These are phyloP conservation scores for Tilletia setariae DNA, from an alignment of 1,284 basidiomycete genomes.

Conservation along the genomic window DNA sequence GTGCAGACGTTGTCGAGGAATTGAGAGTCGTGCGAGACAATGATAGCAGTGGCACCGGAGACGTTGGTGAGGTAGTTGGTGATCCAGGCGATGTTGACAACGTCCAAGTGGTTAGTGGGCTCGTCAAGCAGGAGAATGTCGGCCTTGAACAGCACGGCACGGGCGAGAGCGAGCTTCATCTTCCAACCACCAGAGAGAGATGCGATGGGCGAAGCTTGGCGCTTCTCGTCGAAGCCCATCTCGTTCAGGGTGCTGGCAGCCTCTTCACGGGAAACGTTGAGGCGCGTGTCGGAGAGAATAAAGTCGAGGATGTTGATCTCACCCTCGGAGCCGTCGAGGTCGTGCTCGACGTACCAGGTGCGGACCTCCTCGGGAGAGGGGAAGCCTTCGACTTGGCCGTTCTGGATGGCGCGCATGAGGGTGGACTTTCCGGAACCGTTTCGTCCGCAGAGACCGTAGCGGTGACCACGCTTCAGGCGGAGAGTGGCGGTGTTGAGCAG, in stretches of 20 bases:
- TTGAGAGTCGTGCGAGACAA: constrained; percentile 54
- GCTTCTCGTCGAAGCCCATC: constrained; percentile 53
- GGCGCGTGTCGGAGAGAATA: constrained; percentile 50
- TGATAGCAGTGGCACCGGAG: constrained; percentile 51
- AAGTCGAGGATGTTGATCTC: constrained; percentile 52
- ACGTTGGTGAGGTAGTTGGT: constrained; percentile 50
- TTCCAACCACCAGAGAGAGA: constrained; percentile 55
- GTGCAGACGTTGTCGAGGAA: constrained; percentile 55
- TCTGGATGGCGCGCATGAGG: constrained; percentile 54
- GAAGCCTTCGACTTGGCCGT: constrained; percentile 55
- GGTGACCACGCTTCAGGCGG: constrained; percentile 54
- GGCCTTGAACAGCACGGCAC: constrained; percentile 55
- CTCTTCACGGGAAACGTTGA: constrained; percentile 43
- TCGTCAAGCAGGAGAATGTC: constrained; percentile 54
- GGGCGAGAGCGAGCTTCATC: constrained; percentile 55
- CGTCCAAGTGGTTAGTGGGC: constrained; percentile 55
- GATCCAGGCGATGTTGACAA: constrained; percentile 55
- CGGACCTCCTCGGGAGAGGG: constrained; percentile 54
- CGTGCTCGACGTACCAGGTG: constrained; percentile 56
- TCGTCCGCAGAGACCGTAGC: constrained; percentile 54
- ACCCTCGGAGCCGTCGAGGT: constrained; percentile 54
- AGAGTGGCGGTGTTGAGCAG: constrained; percentile 55
- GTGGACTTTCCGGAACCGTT: constrained; percentile 55
- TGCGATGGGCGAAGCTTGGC: constrained; percentile 51
- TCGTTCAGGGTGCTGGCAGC: constrained; percentile 46